Evolutionary conservation across 2,329 filamentous ascomycete species (phyloP).

Genomic region (Camillea tinctor): DNA sequence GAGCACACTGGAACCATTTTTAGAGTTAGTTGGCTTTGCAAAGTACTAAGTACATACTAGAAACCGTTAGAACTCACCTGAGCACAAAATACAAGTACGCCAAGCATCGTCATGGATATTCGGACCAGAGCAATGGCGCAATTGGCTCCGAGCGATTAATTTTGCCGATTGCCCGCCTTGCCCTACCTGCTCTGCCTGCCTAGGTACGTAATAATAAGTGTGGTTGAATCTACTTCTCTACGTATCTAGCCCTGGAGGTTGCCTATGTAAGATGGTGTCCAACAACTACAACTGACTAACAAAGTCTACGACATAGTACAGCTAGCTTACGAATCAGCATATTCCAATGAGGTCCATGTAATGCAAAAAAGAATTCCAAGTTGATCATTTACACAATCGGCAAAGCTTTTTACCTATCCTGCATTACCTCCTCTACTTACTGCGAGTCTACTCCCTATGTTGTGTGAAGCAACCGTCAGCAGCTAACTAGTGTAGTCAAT

Average conservation of each 20-base stretch:
- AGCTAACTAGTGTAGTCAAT: neutral
- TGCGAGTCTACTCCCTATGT: too few species aligned
- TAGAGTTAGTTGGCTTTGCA: neutral
- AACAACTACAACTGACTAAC: neutral
- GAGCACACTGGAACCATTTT: neutral
- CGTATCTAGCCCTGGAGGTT: too few species aligned
- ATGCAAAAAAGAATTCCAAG: neutral
- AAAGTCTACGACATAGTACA: neutral
- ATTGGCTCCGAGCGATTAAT: neutral
- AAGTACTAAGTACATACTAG: neutral
- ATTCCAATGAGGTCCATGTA: too few species aligned
- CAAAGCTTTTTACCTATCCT: neutral
- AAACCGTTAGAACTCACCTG: neutral
- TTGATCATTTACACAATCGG: neutral
- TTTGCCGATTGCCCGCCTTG: neutral
- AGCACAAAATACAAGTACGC: too few species aligned
- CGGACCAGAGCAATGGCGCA: neutral
- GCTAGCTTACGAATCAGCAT: neutral
- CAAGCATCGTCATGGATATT: neutral
- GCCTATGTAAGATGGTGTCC: too few species aligned
- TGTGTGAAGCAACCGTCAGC: neutral
- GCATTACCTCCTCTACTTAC: neutral
- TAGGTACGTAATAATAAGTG: too few species aligned
- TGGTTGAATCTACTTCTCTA: too few species aligned
- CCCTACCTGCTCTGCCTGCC: neutral